Evolutionary conservation across 169 alveolate species (phyloP).

Genomic region (Plasmodium coatneyi): DNA sequence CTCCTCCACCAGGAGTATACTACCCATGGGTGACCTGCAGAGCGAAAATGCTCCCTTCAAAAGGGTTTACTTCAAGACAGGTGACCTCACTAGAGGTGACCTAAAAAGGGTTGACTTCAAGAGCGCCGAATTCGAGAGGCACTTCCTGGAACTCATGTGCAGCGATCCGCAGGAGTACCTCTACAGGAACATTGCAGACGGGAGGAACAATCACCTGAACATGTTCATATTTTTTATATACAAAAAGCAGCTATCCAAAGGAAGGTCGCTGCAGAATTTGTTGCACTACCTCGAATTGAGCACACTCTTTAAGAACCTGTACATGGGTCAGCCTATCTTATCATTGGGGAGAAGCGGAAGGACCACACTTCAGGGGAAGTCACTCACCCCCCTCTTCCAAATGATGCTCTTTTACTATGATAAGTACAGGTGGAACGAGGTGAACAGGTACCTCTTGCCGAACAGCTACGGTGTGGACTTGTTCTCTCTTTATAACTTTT

Average conservation of each 20-base stretch:
- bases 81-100: neutral
- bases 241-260: conserved; percentile 36
- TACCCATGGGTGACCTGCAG: neutral
- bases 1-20: neutral
- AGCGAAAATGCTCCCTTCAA: neutral
- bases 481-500: conserved; percentile 11
- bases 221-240: conserved; percentile 27
- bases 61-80: neutral
- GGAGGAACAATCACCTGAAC: conserved; percentile 3
- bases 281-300: conserved; percentile 14
- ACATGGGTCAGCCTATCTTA: neutral
- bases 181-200: conserved; percentile 19
- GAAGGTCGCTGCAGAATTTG: neutral
- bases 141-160: conserved; percentile 28
- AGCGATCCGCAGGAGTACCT: conserved; percentile 50
- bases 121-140: neutral
- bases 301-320: conserved; percentile 11
- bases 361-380: neutral
- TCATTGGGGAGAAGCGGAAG: neutral
- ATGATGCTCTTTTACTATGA: conserved; percentile 6
- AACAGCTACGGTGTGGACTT: conserved; percentile 10
- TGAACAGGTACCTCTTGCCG: conserved; percentile 7
- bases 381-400: conserved; percentile 9
- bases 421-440: conserved; percentile 28
- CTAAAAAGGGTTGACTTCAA: neutral